Evolutionary conservation across 495 filamentous ascomycete species (phyloP).

Genomic region (Peziza echinospora): DNA sequence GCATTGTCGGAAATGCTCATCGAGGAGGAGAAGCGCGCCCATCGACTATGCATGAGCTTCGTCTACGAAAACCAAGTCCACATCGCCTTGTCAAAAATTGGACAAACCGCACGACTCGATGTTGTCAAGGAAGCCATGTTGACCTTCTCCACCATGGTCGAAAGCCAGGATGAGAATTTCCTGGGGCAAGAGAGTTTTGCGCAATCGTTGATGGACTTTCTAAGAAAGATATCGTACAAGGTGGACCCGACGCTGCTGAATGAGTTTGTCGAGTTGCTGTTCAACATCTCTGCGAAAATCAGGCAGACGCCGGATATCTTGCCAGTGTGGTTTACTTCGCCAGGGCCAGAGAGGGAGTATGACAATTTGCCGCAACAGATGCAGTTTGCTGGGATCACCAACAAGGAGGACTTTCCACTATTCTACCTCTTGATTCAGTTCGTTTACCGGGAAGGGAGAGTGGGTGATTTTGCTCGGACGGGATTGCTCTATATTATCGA

Average conservation of each 20-base stretch:
- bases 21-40: constrained; percentile 70
- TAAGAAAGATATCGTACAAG: constrained; percentile 40
- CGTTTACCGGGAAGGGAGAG: constrained; percentile 77
- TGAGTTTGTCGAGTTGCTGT: constrained; percentile 72
- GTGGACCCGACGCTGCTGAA: constrained; percentile 51
- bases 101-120: constrained; percentile 54
- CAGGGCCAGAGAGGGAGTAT: constrained; percentile 25
- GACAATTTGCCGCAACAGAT: constrained; percentile 29
- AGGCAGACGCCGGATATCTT: constrained; percentile 66
- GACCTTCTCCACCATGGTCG: constrained; percentile 73
- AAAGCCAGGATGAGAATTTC: constrained; percentile 87
- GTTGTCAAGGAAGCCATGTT: constrained; percentile 62
- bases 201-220: constrained; percentile 56
- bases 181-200: constrained; percentile 69
- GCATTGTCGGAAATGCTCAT: constrained; percentile 56
- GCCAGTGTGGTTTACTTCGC: constrained; percentile 62
- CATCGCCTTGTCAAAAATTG: constrained; percentile 66
- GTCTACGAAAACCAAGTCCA: constrained; percentile 70
- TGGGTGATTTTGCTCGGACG: constrained; percentile 93
- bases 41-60: constrained; percentile 73
- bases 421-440: constrained; percentile 92
- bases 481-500: constrained; percentile 92
- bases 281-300: constrained; percentile 88
- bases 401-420: constrained; percentile 83
- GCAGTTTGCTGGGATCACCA: constrained; percentile 62